phyloP scores from a whole-genome alignment of 495 filamentous ascomycete genomes.

The Pseudoneurospora amorphoporcata region DNA sequence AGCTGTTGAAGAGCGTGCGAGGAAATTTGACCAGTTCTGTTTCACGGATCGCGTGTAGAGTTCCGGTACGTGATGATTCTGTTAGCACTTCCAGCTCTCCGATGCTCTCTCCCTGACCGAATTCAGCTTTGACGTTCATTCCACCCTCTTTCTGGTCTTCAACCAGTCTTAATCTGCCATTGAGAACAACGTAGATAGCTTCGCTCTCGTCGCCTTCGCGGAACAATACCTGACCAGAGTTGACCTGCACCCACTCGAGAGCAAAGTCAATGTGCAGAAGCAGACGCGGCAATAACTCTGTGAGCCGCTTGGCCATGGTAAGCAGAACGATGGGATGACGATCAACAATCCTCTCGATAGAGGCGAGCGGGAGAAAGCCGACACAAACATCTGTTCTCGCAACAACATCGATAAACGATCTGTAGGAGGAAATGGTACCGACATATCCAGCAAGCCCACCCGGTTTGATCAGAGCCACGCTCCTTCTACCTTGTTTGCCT shows the following conservation, averaged over 20 bases:
- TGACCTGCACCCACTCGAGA: constrained; percentile 94
- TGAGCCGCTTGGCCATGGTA: constrained; percentile 91
- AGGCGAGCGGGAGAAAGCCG: constrained; percentile 78
- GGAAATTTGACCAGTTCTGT: constrained; percentile 95
- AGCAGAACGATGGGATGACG: constrained; percentile 82
- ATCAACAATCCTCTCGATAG: constrained; percentile 86
- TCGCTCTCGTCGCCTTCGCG: constrained; percentile 94
- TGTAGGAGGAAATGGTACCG: constrained; percentile 83
- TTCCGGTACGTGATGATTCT: constrained; percentile 78
- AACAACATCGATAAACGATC: constrained; percentile 92
- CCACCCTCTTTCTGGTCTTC: constrained; percentile 66
- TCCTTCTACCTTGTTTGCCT: constrained; percentile 32
- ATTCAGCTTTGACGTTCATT: constrained; percentile 87
- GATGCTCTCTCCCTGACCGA: constrained; percentile 93
- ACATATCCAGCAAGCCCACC: constrained; percentile 92
- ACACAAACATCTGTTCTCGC: constrained; percentile 99
- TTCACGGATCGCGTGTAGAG: constrained; percentile 90
- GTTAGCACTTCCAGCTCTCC: constrained; percentile 97
- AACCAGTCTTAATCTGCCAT: constrained; percentile 75
- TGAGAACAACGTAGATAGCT: constrained; percentile 95
- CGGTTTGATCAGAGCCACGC: constrained; percentile 87
- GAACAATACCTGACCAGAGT: constrained; percentile 87
- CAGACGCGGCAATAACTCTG: constrained; percentile 77
- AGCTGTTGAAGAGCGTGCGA: constrained; percentile 90
- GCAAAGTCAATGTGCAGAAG: constrained; percentile 97